Evolutionary conservation across 441 rosid species (phyloP).

Genomic region (Lepidium campestre): DNA sequence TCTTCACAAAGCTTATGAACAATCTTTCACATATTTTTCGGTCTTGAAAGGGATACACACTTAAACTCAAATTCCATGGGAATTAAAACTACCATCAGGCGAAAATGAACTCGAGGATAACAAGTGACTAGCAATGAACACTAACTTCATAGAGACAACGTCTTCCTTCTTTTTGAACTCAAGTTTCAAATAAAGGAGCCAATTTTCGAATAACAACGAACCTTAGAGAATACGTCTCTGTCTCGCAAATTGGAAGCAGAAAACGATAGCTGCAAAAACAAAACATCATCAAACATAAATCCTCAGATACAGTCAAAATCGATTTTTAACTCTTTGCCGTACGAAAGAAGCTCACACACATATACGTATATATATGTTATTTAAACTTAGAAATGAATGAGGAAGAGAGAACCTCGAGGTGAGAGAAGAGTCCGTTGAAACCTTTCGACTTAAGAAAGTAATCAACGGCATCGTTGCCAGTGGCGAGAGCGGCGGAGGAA

Average conservation of each 20-base stretch:
- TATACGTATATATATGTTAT: no score
- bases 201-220: slow-evolving; percentile 20
- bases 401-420: slow-evolving; percentile 57
- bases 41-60: neutral
- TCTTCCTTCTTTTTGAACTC: neutral
- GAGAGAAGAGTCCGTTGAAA: slow-evolving; percentile 53
- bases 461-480: slow-evolving; percentile 59
- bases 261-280: slow-evolving; percentile 68
- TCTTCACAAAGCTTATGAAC: neutral
- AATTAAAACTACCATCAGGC: neutral
- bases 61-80: neutral
- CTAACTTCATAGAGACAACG: neutral
- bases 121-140: neutral
- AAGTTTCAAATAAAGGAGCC: neutral
- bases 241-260: slow-evolving; percentile 85
- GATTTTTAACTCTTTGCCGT: neutral
- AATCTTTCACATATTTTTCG: neutral
- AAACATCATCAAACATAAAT: neutral
- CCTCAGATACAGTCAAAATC: neutral
- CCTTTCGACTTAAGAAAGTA: slow-evolving; percentile 59
- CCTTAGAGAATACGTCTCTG: slow-evolving; percentile 83
- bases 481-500: slow-evolving; percentile 23
- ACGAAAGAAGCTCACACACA: neutral
- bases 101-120: neutral
- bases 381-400: neutral